phyloP scores from a whole-genome alignment of 169 alveolate genomes.

The Plasmodium chabaudi region DNA sequence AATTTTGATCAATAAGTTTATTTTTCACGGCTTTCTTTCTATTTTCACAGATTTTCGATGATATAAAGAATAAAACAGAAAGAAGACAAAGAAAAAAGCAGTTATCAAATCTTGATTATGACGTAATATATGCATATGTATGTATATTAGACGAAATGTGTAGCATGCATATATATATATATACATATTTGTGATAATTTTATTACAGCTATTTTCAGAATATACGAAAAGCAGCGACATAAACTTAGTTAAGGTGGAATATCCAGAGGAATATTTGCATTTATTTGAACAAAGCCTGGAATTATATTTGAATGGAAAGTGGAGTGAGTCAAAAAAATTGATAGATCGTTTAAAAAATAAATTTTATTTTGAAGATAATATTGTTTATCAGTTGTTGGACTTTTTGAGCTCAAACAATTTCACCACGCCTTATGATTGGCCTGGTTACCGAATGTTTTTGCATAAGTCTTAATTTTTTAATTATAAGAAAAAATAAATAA shows the following conservation, averaged over 20 bases:
- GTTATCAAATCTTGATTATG: slow-evolving; percentile 32
- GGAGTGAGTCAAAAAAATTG: slow-evolving; percentile 83
- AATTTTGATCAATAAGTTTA: not conserved
- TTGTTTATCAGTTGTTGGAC: slow-evolving; percentile 76
- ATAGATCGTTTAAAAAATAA: slow-evolving; percentile 80
- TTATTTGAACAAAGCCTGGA: slow-evolving; percentile 84
- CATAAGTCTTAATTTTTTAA: slow-evolving; percentile 81
- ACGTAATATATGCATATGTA: slow-evolving; percentile 11
- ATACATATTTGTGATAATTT: slow-evolving; percentile 9
- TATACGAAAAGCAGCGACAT: slow-evolving; percentile 74
- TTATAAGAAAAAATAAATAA: slow-evolving; percentile 1
- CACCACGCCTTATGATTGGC: slow-evolving; percentile 91
- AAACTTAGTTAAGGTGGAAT: slow-evolving; percentile 82
- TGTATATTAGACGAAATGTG: not conserved
- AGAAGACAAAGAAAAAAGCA: slow-evolving; percentile 49
- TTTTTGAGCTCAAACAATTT: slow-evolving; percentile 83
- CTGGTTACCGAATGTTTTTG: slow-evolving; percentile 90
- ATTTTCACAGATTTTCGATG: slow-evolving; percentile 25
- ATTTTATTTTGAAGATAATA: slow-evolving; percentile 88
- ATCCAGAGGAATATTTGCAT: slow-evolving; percentile 83
- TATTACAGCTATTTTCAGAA: slow-evolving; percentile 39
- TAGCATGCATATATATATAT: not conserved
- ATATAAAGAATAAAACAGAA: slow-evolving; percentile 56
- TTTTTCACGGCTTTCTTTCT: too few relatives aligned
- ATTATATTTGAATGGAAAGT: slow-evolving; percentile 88